Percentiles rank a stretch among this genome's conserved stretches.
Conservation (phyloP, 768 basidiomycete genomes). For the Auricularia sp. region DNA sequence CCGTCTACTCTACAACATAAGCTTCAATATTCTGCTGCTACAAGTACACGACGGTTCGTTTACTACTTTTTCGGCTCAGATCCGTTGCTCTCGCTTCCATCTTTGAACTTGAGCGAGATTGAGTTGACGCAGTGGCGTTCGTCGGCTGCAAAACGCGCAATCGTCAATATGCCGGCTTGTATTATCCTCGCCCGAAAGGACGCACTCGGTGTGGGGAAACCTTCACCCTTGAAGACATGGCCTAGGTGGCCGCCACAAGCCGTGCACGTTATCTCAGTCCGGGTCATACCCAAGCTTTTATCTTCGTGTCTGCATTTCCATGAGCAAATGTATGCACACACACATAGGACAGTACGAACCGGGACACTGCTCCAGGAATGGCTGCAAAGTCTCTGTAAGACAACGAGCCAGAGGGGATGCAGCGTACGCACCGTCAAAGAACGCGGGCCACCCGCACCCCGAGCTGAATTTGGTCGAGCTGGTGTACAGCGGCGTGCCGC, state of each 20-base stretch:
- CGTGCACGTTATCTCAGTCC: constrained; percentile 82
- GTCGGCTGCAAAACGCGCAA: constrained; percentile 38
- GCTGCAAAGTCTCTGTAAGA: constrained; percentile 36
- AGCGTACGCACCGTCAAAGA: constrained; percentile 65
- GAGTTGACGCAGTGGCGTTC: constrained; percentile 90
- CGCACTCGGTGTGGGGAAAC: constrained; percentile 68
- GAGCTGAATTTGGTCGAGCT: constrained; percentile 85
- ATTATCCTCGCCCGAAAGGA: constrained; percentile 14
- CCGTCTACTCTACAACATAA: no score
- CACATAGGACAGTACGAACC: constrained; percentile 15
- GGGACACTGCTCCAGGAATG: constrained; percentile 76
- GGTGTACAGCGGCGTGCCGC: constrained; percentile 77
- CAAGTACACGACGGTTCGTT: background rate
- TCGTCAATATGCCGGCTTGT: constrained; percentile 1
- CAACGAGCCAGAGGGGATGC: background rate
- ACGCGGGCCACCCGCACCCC: constrained; percentile 96
- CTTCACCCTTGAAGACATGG: constrained; percentile 92
- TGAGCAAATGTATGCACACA: background rate
- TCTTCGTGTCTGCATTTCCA: constrained; percentile 56
- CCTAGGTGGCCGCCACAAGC: constrained; percentile 91
- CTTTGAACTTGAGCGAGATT: constrained; percentile 62
- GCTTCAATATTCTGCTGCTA: constrained; percentile 5
- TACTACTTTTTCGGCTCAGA: constrained; percentile 3
- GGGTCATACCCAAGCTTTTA: constrained; percentile 47
- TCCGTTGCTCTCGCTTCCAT: constrained; percentile 14